Conservation (phyloP, 2,329 filamentous ascomycete genomes). For the Penicillium sp. region DNA sequence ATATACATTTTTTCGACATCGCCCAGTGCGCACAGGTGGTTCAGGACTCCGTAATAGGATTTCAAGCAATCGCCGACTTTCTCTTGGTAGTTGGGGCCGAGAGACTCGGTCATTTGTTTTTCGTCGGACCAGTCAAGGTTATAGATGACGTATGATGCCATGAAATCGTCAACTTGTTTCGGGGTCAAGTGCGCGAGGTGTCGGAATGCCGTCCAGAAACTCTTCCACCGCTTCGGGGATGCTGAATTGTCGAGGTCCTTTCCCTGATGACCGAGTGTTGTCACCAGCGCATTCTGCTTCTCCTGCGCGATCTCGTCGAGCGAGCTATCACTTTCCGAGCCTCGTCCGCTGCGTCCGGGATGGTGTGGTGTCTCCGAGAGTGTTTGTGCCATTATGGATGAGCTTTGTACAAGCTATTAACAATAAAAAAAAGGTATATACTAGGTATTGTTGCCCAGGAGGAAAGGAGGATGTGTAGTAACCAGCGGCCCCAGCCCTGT, state of each 20-base stretch:
- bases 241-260: conserved; percentile 46
- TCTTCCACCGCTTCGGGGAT: conserved; percentile 51
- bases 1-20: conserved; percentile 62
- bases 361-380: conserved; percentile 19
- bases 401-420: conserved; percentile 8
- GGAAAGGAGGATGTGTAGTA: not conserved
- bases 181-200: conserved; percentile 52
- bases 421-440: not conserved
- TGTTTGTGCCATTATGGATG: conserved; percentile 20
- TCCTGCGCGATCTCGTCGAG: conserved; percentile 26
- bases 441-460: not conserved
- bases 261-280: conserved; percentile 22
- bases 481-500: not conserved
- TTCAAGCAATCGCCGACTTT: conserved; percentile 54
- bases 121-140: conserved; percentile 57
- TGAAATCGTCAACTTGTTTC: conserved; percentile 56
- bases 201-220: conserved; percentile 52
- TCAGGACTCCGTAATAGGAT: conserved; percentile 56
- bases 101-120: conserved; percentile 48
- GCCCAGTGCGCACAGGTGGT: conserved; percentile 56
- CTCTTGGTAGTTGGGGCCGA: conserved; percentile 52
- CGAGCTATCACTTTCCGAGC: conserved; percentile 28
- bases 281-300: conserved; percentile 22
- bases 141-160: conserved; percentile 59
- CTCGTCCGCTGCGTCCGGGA: conserved; percentile 21